These are phyloP conservation scores for Quercus robur DNA, from an alignment of 306 rosid genomes.

Conservation along the genomic window DNA sequence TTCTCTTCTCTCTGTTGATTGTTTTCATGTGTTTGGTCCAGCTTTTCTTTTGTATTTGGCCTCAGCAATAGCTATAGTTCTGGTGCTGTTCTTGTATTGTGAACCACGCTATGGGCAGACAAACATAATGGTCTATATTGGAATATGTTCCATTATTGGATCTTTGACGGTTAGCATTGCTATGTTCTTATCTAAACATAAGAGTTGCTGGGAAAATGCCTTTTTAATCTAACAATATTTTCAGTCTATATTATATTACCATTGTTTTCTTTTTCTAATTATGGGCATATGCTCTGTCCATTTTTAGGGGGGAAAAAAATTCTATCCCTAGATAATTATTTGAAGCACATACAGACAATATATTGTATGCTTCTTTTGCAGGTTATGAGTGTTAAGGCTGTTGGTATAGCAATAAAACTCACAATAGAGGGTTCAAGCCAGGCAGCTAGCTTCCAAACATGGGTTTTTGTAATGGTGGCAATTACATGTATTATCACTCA, in stretches of 20 bases:
- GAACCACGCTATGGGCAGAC: conserved; percentile 89
- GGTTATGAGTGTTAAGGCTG: conserved; percentile 92
- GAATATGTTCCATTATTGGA: conserved; percentile 79
- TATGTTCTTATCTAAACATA: not conserved
- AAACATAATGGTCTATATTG: conserved; percentile 63
- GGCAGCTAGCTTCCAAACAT: conserved; percentile 60
- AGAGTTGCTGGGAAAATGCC: not conserved
- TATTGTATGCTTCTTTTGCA: conserved; percentile 22
- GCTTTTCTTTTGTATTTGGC: conserved; percentile 83
- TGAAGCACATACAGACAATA: not conserved
- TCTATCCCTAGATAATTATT: not conserved
- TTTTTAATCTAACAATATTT: not conserved
- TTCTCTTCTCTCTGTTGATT: not conserved
- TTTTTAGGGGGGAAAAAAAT: not conserved
- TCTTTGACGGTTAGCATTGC: conserved; percentile 71
- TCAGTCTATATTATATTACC: not conserved
- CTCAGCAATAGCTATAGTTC: conserved; percentile 54
- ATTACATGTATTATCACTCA: conserved; percentile 68
- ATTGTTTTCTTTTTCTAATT: not conserved
- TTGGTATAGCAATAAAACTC: conserved; percentile 87
- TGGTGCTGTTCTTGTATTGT: conserved; percentile 64
- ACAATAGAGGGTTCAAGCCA: conserved; percentile 82
- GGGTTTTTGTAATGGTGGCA: conserved; percentile 80
- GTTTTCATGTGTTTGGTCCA: conserved; percentile 29
- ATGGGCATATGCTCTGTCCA: not conserved